These are phyloP conservation scores for Omphalotus olearius DNA, from an alignment of 1,284 basidiomycete genomes.

Conservation along the genomic window DNA sequence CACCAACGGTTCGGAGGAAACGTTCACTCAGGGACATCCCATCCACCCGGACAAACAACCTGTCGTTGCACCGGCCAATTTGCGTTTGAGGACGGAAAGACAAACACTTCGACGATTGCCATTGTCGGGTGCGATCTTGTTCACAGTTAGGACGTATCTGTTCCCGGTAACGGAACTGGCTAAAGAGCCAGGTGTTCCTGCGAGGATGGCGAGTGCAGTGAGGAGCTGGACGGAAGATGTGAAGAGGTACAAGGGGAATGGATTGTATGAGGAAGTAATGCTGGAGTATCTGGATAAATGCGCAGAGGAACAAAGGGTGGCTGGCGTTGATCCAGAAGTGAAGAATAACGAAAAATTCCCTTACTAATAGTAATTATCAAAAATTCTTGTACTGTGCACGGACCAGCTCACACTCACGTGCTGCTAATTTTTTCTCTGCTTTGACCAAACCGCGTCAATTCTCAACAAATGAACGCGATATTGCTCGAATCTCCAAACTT, in stretches of 20 bases:
- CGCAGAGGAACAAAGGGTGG: constrained; percentile 26
- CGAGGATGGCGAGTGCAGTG: constrained; percentile 63
- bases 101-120: constrained; percentile 71
- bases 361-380: too few species aligned
- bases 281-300: constrained; percentile 45
- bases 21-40: constrained; percentile 33
- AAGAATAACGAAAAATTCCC: background rate
- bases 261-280: constrained; percentile 40
- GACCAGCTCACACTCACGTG: too few species aligned
- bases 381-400: too few species aligned
- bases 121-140: constrained; percentile 66
- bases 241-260: constrained; percentile 55
- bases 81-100: constrained; percentile 65
- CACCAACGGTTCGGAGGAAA: constrained; percentile 63
- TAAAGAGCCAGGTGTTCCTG: constrained; percentile 61
- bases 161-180: constrained; percentile 56
- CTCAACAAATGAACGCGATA: background rate
- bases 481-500: constrained; percentile 27
- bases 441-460: background rate
- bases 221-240: constrained; percentile 70
- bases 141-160: constrained; percentile 73
- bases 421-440: too few species aligned
- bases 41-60: constrained; percentile 21
- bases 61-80: constrained; percentile 35
- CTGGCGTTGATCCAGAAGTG: constrained; percentile 6